A percentile compares a stretch with the other conserved stretches of the same genome.
Conservation (phyloP, 2,329 filamentous ascomycete species). For the Alternaria gansuensis region DNA sequence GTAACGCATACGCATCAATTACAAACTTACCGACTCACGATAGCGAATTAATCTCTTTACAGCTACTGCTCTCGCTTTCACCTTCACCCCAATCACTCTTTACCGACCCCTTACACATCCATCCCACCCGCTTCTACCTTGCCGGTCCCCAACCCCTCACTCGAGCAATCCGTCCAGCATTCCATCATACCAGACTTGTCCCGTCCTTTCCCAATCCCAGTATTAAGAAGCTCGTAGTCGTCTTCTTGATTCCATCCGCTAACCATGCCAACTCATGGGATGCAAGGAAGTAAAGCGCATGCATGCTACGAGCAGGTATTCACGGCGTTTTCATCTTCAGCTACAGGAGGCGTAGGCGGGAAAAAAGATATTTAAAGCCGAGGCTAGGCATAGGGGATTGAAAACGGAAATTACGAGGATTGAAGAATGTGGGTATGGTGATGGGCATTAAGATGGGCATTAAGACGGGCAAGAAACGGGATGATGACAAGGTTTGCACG, state of each 20-base stretch:
- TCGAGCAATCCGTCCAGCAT: background rate
- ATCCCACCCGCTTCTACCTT: background rate
- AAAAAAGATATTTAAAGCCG: too few relatives aligned
- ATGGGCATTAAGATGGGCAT: too few relatives aligned
- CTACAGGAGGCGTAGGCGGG: too few relatives aligned
- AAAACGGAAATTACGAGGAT: too few relatives aligned
- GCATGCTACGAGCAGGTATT: too few relatives aligned
- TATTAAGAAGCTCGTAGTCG: too few relatives aligned
- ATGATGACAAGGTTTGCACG: background rate
- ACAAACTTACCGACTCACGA: conserved; percentile 7
- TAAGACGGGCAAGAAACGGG: background rate
- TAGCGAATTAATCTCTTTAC: background rate
- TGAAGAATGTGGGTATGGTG: too few relatives aligned
- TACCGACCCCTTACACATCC: background rate
- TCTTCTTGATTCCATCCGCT: too few relatives aligned
- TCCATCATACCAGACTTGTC: background rate
- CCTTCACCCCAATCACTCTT: background rate
- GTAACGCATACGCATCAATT: conserved; percentile 13
- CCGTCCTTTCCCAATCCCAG: background rate
- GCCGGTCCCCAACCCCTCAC: background rate
- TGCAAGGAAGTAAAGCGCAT: too few relatives aligned
- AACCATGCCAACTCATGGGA: too few relatives aligned
- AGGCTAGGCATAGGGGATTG: too few relatives aligned
- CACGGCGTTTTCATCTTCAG: too few relatives aligned
- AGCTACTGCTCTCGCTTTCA: background rate